Percentiles rank a stretch among this genome's conserved stretches.
These are phyloP conservation scores for Lyophyllum atratum DNA, from an alignment of 768 basidiomycete genomes.

Conservation along the genomic window DNA sequence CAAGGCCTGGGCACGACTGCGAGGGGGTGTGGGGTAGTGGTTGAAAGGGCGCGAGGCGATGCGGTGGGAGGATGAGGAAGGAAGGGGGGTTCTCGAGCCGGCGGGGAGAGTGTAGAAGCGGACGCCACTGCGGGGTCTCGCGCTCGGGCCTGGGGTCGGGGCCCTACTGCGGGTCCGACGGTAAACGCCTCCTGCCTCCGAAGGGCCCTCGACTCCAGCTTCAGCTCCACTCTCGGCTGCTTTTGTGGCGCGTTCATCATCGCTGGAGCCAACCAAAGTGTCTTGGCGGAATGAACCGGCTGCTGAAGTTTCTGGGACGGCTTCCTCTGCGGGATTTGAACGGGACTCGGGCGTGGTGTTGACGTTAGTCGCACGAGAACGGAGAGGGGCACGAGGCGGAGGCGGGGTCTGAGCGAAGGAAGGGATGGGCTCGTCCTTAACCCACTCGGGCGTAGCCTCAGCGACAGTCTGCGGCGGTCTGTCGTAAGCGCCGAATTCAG, in stretches of 20 bases:
- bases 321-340: too few species aligned
- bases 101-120: neutral
- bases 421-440: too few species aligned
- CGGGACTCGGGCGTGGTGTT: too few species aligned
- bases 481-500: slow-evolving; percentile 14
- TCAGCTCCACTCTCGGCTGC: neutral
- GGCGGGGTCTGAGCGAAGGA: neutral
- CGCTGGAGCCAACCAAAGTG: too few species aligned
- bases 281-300: too few species aligned
- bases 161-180: neutral
- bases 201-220: neutral
- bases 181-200: neutral
- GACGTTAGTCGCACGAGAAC: too few species aligned
- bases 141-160: neutral
- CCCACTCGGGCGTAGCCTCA: slow-evolving; percentile 5
- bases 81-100: neutral
- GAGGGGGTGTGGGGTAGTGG: slow-evolving; percentile 8
- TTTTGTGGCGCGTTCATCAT: neutral
- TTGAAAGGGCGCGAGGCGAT: slow-evolving; percentile 7
- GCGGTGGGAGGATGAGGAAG: neutral
- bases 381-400: too few species aligned
- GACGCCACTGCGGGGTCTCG: neutral
- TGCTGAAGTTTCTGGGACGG: too few species aligned
- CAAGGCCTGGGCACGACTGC: slow-evolving; percentile 1
- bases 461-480: slow-evolving; percentile 7